Percentiles rank a stretch among this genome's conserved stretches.
These are phyloP conservation scores for Fusarium papillatum DNA, from an alignment of 2,329 filamentous ascomycete genomes.

Conservation along the genomic window DNA sequence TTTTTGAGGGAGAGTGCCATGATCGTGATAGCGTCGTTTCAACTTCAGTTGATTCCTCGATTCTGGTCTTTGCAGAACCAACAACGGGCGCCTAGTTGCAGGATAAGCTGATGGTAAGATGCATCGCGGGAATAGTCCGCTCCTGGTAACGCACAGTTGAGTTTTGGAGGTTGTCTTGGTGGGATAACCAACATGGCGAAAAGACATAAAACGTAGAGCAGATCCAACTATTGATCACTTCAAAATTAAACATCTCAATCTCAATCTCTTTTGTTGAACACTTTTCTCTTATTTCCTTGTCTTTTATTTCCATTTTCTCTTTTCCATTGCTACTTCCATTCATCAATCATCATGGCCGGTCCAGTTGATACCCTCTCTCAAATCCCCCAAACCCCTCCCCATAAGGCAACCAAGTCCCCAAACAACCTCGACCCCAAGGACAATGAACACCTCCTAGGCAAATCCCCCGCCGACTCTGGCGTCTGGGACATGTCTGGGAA, in stretches of 20 bases:
- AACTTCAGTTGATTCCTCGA: background rate
- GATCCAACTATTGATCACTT: background rate
- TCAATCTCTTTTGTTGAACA: background rate
- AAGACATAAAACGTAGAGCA: background rate
- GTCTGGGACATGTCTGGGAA: constrained; percentile 22
- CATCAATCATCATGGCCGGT: constrained; percentile 28
- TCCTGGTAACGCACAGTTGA: background rate
- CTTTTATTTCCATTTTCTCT: background rate
- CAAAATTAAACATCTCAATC: background rate
- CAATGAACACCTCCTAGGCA: background rate
- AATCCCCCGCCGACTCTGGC: constrained; percentile 25
- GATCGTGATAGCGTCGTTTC: background rate
- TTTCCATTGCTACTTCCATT: background rate
- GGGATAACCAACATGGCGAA: background rate
- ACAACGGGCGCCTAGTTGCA: constrained; percentile 30
- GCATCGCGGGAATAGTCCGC: background rate
- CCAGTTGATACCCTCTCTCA: constrained; percentile 16
- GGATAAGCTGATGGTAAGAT: background rate
- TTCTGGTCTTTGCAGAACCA: background rate
- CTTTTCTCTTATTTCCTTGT: background rate
- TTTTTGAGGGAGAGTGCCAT: background rate
- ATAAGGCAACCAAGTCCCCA: background rate
- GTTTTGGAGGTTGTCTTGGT: background rate
- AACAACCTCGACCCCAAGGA: background rate
- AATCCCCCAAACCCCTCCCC: constrained; percentile 14